These are phyloP conservation scores for Crithidia fasciculata DNA, from an alignment of 208 protist genomes.

Conservation along the genomic window DNA sequence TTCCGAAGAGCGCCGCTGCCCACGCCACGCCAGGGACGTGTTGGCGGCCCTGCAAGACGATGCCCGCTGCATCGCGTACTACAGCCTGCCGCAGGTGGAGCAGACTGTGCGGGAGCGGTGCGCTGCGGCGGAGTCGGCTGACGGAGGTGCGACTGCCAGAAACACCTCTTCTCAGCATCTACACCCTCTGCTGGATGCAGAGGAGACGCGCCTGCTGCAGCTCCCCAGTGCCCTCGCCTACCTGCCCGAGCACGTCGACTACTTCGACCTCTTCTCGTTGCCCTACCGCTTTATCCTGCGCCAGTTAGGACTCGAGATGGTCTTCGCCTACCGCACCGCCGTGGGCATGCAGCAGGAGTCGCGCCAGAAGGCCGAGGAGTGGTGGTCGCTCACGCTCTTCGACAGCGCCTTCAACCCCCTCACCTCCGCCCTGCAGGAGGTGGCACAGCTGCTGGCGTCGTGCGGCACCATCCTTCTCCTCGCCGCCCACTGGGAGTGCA, in stretches of 20 bases:
- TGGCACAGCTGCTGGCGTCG: conserved; percentile 10
- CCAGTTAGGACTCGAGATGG: conserved; percentile 70
- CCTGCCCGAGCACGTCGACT: conserved; percentile 39
- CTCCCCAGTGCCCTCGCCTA: conserved; percentile 26
- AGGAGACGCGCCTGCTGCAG: conserved; percentile 39
- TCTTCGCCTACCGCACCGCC: conserved; percentile 63
- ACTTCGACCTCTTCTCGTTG: conserved; percentile 41
- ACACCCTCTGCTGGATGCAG: conserved; percentile 36
- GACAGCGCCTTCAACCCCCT: conserved; percentile 43
- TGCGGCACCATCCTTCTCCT: conserved; percentile 24
- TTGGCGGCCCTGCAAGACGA: conserved; percentile 24
- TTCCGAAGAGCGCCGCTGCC: neutral
- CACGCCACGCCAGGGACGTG: neutral
- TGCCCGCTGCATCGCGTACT: conserved; percentile 30
- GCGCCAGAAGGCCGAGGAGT: conserved; percentile 35
- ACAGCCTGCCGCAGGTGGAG: conserved; percentile 13
- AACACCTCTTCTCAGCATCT: neutral
- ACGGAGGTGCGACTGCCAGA: neutral
- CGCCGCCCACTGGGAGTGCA: neutral
- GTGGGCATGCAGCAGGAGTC: conserved; percentile 37
- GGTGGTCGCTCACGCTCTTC: conserved; percentile 40
- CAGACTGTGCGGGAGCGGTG: neutral
- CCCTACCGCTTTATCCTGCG: conserved; percentile 62
- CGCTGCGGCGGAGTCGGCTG: neutral
- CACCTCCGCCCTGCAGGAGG: conserved; percentile 34